Percentiles rank a stretch among this genome's conserved stretches.
These are phyloP conservation scores for Mucor irregularis DNA, from an alignment of 371 early-diverging fungal genomes.

Conservation along the genomic window DNA sequence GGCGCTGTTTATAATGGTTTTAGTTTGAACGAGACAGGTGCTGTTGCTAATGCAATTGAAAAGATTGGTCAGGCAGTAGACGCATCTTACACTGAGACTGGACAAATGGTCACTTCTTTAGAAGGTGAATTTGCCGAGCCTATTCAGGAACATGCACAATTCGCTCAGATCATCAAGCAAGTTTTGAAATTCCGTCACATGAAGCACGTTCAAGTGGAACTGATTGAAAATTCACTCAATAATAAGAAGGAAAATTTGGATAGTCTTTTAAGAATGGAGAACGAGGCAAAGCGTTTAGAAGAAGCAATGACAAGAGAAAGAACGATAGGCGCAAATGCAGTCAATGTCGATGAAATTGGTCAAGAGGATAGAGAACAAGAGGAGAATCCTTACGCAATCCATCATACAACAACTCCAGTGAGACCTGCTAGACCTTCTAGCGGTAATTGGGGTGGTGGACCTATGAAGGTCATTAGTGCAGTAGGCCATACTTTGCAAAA, in stretches of 20 bases:
- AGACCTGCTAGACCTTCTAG: slow-evolving; percentile 9
- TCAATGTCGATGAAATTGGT: slow-evolving; percentile 33
- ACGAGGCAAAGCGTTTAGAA: slow-evolving; percentile 84
- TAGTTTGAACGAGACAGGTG: slow-evolving; percentile 78
- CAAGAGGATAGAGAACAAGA: neutral
- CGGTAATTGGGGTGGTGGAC: slow-evolving; percentile 42
- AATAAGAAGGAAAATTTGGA: slow-evolving; percentile 68
- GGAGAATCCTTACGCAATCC: slow-evolving; percentile 15
- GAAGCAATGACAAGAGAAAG: slow-evolving; percentile 64
- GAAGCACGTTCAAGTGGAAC: slow-evolving; percentile 87
- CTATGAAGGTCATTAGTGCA: slow-evolving; percentile 60
- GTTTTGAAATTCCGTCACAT: slow-evolving; percentile 81
- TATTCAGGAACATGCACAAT: slow-evolving; percentile 87
- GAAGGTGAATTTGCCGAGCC: slow-evolving; percentile 85
- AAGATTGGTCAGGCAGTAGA: slow-evolving; percentile 91
- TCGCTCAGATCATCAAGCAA: slow-evolving; percentile 81
- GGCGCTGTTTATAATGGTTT: slow-evolving; percentile 93
- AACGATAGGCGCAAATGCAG: slow-evolving; percentile 34
- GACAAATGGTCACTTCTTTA: slow-evolving; percentile 64
- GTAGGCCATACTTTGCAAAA: slow-evolving; percentile 79
- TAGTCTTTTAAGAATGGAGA: slow-evolving; percentile 73
- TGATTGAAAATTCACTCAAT: slow-evolving; percentile 70
- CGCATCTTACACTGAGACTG: slow-evolving; percentile 74
- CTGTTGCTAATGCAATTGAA: slow-evolving; percentile 84
- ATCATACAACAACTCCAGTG: slow-evolving; percentile 1